These are phyloP conservation scores for Rosa multiflora DNA, from an alignment of 306 rosid genomes.

Conservation along the genomic window DNA sequence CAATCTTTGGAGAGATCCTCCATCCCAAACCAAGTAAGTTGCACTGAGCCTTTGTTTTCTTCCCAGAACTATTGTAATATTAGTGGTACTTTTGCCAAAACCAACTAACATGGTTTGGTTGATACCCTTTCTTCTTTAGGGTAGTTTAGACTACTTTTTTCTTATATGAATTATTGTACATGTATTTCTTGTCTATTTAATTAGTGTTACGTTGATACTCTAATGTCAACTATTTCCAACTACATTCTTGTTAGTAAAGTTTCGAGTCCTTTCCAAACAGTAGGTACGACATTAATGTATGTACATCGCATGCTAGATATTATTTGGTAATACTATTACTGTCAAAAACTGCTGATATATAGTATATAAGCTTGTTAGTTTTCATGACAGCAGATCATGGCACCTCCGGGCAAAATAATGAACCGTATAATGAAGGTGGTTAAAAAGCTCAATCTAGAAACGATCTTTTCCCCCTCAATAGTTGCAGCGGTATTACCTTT, in stretches of 20 bases:
- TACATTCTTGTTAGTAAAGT: too few species aligned
- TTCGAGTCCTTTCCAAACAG: neutral
- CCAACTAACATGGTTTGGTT: neutral
- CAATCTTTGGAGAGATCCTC: conserved; percentile 32
- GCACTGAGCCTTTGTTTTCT: conserved; percentile 31
- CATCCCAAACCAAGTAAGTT: conserved; percentile 26
- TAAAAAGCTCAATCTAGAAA: conserved; percentile 46
- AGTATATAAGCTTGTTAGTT: neutral
- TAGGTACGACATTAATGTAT: too few species aligned
- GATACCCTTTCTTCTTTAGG: too few species aligned
- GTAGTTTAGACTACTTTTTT: too few species aligned
- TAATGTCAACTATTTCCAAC: too few species aligned
- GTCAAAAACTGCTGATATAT: too few species aligned
- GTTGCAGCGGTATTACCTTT: conserved; percentile 62
- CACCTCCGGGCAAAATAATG: conserved; percentile 33
- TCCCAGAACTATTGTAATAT: neutral
- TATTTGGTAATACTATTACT: neutral
- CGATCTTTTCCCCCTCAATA: conserved; percentile 72
- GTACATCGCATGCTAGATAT: too few species aligned
- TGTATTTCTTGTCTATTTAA: too few species aligned
- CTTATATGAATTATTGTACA: too few species aligned
- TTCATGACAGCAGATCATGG: conserved; percentile 31
- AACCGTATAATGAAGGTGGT: conserved; percentile 24
- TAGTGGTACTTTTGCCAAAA: neutral
- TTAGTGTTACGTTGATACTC: too few species aligned